phyloP scores from a whole-genome alignment of 805 yeast species.

The Hanseniaspora lindneri region DNA sequence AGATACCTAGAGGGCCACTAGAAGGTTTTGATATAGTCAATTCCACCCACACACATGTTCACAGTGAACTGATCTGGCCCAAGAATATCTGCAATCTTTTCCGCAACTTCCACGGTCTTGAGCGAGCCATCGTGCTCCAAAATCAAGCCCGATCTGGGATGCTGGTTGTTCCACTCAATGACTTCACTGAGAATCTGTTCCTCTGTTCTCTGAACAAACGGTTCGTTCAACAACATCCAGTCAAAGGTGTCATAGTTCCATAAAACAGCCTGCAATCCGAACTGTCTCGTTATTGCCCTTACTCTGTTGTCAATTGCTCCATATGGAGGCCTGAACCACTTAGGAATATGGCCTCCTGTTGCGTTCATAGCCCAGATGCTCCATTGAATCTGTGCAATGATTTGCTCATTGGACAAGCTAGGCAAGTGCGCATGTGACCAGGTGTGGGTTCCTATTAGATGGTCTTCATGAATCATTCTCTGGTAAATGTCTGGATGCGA shows the following conservation, averaged over 20 bases:
- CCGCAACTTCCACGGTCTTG: conserved; percentile 57
- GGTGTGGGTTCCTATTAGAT: conserved; percentile 76
- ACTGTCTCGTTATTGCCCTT: conserved; percentile 62
- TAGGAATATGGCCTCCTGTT: conserved; percentile 73
- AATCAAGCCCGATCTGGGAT: conserved; percentile 35
- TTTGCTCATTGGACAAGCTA: conserved; percentile 58
- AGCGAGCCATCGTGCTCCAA: conserved; percentile 74
- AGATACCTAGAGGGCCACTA: background rate
- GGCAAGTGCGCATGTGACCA: conserved; percentile 89
- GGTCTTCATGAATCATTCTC: conserved; percentile 48
- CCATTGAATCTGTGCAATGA: conserved; percentile 88
- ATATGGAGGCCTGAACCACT: conserved; percentile 93
- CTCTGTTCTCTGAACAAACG: conserved; percentile 33
- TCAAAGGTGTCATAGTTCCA: conserved; percentile 92
- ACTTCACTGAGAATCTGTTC: conserved; percentile 47
- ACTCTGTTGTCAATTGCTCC: conserved; percentile 89
- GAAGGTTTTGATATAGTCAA: conserved; percentile 40
- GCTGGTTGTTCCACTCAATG: conserved; percentile 36
- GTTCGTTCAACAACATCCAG: conserved; percentile 58
- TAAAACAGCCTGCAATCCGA: conserved; percentile 75
- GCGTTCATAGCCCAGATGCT: conserved; percentile 97
- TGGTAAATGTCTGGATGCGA: conserved; percentile 62
- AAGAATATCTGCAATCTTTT: conserved; percentile 44
- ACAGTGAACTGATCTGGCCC: conserved; percentile 59
- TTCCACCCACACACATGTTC: conserved; percentile 63